Percentiles rank a stretch among this genome's conserved stretches.
Conservation (phyloP, 192 early-diverging fungal species). For the Funneliformis geosporum region DNA sequence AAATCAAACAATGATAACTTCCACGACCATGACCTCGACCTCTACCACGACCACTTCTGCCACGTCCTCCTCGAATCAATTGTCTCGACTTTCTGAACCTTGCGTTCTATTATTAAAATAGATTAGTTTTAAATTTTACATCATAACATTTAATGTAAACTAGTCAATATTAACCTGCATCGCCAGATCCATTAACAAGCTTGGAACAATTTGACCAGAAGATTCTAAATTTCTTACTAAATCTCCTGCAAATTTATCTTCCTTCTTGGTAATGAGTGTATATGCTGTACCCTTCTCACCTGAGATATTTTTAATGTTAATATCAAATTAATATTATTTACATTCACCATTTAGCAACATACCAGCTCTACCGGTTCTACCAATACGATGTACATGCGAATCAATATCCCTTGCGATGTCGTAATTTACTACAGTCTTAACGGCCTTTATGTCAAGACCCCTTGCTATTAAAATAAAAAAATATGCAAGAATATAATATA, state of each 20-base stretch:
- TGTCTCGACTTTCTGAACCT: constrained; percentile 59
- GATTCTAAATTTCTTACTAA: constrained; percentile 63
- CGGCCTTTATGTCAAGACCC: constrained; percentile 77
- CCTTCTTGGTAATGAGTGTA: constrained; percentile 62
- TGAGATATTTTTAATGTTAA: background rate
- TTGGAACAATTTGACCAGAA: constrained; percentile 52
- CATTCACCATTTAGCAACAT: background rate
- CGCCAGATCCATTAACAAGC: constrained; percentile 46
- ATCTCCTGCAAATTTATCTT: constrained; percentile 65
- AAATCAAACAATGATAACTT: background rate
- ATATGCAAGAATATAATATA: background rate
- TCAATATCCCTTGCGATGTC: constrained; percentile 83
- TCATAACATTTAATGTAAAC: background rate
- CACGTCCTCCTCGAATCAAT: constrained; percentile 37
- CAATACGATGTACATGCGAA: constrained; percentile 78
- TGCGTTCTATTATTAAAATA: constrained; percentile 48
- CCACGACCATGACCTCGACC: constrained; percentile 50
- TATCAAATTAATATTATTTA: background rate
- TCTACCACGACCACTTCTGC: constrained; percentile 47
- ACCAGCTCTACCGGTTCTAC: constrained; percentile 69
- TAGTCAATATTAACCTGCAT: constrained; percentile 38
- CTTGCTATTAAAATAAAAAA: constrained; percentile 55
- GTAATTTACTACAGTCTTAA: constrained; percentile 79
- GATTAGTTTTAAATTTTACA: background rate
- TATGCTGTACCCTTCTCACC: constrained; percentile 67